Conservation (phyloP, 805 yeast genomes). For the Hanseniaspora lindneri region DNA sequence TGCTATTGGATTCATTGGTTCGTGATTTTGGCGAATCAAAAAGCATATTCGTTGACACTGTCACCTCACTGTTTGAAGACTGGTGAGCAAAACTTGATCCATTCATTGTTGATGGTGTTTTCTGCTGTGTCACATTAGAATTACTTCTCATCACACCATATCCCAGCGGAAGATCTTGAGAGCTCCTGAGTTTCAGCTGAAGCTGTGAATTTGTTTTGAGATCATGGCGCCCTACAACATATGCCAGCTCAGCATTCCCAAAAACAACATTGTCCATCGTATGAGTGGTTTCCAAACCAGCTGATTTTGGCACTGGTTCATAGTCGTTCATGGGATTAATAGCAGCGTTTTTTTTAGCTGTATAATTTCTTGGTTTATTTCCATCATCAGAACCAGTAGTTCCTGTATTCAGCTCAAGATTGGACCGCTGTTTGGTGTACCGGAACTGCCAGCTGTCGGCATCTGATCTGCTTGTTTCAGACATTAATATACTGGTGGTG, state of each 20-base stretch:
- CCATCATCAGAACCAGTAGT: too few relatives aligned
- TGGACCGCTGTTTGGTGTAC: not conserved
- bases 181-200: not conserved
- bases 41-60: slow-evolving; percentile 8
- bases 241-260: slow-evolving; percentile 12
- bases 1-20: too few relatives aligned
- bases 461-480: not conserved
- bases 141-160: not conserved
- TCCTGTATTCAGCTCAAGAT: too few relatives aligned
- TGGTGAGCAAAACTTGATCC: not conserved
- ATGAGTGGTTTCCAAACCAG: slow-evolving; percentile 1
- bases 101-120: not conserved
- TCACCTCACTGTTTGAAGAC: slow-evolving; percentile 7
- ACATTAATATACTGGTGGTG: too few relatives aligned
- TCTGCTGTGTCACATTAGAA: not conserved
- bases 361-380: too few relatives aligned
- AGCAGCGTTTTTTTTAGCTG: not conserved
- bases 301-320: not conserved
- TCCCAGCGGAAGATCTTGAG: not conserved
- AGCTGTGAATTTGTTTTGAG: not conserved
- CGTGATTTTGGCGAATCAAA: slow-evolving; percentile 10
- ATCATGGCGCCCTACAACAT: slow-evolving; percentile 13
- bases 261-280: slow-evolving; percentile 5
- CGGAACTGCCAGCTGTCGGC: not conserved
- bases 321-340: not conserved